Evolutionary conservation across 345 rosid genomes (phyloP), one percentile per base, ranked within the genome.

Genomic region (Camelina sativa): DNA sequence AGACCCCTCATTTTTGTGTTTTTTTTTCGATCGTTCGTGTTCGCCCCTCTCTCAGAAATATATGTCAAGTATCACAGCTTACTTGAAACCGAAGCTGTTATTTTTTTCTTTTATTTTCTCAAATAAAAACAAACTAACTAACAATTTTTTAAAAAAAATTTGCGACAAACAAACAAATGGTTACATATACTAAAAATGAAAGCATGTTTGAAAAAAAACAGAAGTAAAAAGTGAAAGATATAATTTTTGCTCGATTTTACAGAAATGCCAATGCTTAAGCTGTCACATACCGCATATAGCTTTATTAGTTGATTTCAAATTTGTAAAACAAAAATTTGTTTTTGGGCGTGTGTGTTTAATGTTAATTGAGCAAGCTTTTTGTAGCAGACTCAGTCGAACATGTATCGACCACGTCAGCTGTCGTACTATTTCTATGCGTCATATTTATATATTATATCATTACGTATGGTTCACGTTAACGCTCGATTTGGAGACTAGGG

Each of bases 151-250:
- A n/a, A n/a, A n/a, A n/a, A n/a, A n/a, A n/a, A n/a, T n/a, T n/a
- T n/a, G n/a, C n/a, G n/a, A 25, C 25, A 6, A 40, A 51, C 44
- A 30, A 56, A 41, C 38, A 57, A 69, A 69, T 22, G 20, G 80
- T 62, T 71, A 25, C 61, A 64, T 40, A 46, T 77, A 47, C 76
- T 71, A 50, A 71, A 77, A 57, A 17, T 71, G 46, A 69, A 41
- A 41, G 22, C 4, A 25, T 25, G 28, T 25, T 25, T 23, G 25
- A 23, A 23, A 23, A 23, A 23, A 23, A 23, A 23, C 25, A 23
- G 25, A 23, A 23, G 25, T 23, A 23, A 23, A 23, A 22, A 23
- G 4, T 23, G 25, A 23, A 23, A 23, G 25, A 23, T 23, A 17
- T 58, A 2, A 17, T 7, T 17, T 41, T 69, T 11, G 23, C 12